Evolutionary conservation across 345 rosid species (phyloP), one percentile per base, ranked within the genome.

Genomic region (Geranium brycei): DNA sequence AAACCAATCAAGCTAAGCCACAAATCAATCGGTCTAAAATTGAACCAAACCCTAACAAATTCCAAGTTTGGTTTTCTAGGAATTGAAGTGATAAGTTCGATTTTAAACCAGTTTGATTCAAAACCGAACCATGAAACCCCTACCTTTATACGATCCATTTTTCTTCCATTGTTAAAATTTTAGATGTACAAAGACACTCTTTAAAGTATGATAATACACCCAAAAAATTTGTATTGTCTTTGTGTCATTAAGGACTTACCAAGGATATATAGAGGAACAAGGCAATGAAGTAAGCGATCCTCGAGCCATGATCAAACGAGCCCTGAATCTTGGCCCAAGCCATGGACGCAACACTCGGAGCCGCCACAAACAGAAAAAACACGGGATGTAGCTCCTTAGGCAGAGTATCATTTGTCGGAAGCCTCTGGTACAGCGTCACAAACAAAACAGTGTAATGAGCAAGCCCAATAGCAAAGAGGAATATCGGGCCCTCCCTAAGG

Each of bases 381-480:
- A 92, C 96, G 17, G 96, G 98, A 67, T 92, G 98, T 65, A 92
- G 91, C 70, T 92, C 96, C 72, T 92, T 89, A 0, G 95, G 95
- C 59, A 89, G 82, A 2, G 98, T 86, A 58, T 80, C 88, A 17
- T 86, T 89, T 15, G 96, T 89, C 17, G 96, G 98, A 66, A 91
- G 91, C 71, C 96, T 87, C 67, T 89, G 98, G 66, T 91, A 91
- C 0, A 91, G 88, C 18, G 98, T 92, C 41, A 92, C 96, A 68
- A 92, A 89, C 3, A 92, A 82, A 65, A 92, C 96, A 0, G 72
- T 60, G 75, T 87, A 92, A 68, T 92, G 95, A 71, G 96, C 91
- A 70, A 92, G 65, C 0, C 98, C 98, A 1, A 89, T 78, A 0
- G 96, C 81, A 38, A 89, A 91, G 81, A 91, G 89, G 81, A 91